Base-by-base conservation (phyloP, 164 flowering plant genomes). In the Vitis riparia region DNA sequence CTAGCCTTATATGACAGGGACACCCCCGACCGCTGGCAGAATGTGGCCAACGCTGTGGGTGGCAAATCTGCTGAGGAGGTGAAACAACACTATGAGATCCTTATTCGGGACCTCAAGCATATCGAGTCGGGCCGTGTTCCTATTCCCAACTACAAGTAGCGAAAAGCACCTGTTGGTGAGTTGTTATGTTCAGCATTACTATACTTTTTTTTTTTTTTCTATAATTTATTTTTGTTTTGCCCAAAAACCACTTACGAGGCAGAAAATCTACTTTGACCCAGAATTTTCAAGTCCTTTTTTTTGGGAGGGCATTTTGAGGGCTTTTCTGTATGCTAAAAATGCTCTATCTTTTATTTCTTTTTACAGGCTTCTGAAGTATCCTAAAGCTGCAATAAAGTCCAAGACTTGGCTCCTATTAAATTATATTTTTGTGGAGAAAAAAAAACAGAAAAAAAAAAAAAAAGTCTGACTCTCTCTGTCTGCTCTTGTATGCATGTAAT, bases 21-120 rank as follows among this genome's bases (percentile, higher is more conserved):
- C 71, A 82, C 83, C 27, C 81, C 81, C 3, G 85, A 82, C 52
- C 76, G 86, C 13, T 83, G 86, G 86, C 78, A 75, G 48, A 83
- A 83, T 49, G 69, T 83, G 2, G 81, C 86, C 59, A 80, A 68
- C 62, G 78, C 73, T 19, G 86, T 83, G 14, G 84, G 81, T 12
- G 80, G 82, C 0, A 83, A 83, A 68, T 65, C 86, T 0, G 65
- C 78, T 6, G 84, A 81, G 49, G 84, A 83, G 68, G 84, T 83
- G 7, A 75, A 81, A 71, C 53, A 57, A 29, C 86, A 83, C 65
- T 83, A 80, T 76, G 71, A 80, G 27, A 49, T 79, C 66, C 80
- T 83, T 7, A 13, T 81, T 11, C 80, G 77, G 56, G 87, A 83
- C 59, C 69, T 83, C 47, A 66, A 63, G 9, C 80, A 55, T 14